Conservation (phyloP, 2,329 filamentous ascomycete genomes). For the Domatiomyces catenatus region DNA sequence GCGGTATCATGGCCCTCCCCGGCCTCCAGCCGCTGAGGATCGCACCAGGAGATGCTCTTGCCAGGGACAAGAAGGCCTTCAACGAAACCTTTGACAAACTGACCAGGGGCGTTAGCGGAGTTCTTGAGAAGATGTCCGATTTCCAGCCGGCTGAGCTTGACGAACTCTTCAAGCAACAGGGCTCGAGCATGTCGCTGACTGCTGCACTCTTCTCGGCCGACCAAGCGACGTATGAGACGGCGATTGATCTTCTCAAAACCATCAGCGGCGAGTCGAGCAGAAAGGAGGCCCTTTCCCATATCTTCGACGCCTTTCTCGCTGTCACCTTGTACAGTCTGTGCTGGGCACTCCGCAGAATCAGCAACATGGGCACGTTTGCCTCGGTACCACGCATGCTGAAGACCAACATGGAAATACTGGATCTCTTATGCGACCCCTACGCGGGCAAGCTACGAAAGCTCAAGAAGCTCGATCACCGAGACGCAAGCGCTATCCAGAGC, state of each 20-base stretch:
- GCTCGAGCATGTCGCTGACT: conserved; percentile 59
- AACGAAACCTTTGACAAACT: conserved; percentile 55
- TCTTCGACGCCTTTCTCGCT: conserved; percentile 42
- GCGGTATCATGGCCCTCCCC: conserved; percentile 54
- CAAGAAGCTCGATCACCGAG: conserved; percentile 40
- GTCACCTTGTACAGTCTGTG: conserved; percentile 43
- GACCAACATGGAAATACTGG: conserved; percentile 45
- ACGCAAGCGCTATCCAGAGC: conserved; percentile 50
- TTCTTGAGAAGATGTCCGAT: conserved; percentile 65
- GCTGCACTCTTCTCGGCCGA: conserved; percentile 70
- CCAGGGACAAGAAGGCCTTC: conserved; percentile 51
- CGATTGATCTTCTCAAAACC: conserved; percentile 67
- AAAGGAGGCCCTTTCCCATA: conserved; percentile 44
- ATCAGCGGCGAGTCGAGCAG: conserved; percentile 55
- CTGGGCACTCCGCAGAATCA: conserved; percentile 40
- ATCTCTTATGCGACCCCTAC: conserved; percentile 49
- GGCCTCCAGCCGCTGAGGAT: conserved; percentile 59
- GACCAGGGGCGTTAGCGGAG: conserved; percentile 49
- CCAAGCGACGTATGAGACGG: conserved; percentile 60
- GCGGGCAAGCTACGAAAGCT: conserved; percentile 45
- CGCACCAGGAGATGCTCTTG: conserved; percentile 23
- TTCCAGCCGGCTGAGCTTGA: conserved; percentile 56
- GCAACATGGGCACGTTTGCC: conserved; percentile 42
- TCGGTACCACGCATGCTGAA: conserved; percentile 46
- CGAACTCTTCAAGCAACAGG: conserved; percentile 50